Base-by-base conservation (phyloP, 257 asterid genomes). In the Voacanga thouarsii region DNA sequence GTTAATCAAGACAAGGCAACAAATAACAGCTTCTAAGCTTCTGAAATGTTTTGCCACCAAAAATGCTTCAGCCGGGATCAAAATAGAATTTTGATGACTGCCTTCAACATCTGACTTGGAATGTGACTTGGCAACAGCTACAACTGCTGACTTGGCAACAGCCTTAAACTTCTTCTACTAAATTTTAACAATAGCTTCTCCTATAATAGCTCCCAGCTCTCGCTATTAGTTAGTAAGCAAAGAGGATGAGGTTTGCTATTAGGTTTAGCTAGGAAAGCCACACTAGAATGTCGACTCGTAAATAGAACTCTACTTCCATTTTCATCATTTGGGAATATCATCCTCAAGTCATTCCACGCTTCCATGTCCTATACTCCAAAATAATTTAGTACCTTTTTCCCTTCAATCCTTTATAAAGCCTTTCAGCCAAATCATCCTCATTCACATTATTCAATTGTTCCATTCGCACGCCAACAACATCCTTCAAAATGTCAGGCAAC, bases 261-360 rank as follows among this genome's bases (percentile, higher is more conserved):
- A 7, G 15, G 49, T 16, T 49, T 45, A 16, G 71, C n/a, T 15
- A 59, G 53, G 3, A 12, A 4, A 57, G 65, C 61, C 21, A 78
- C 60, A 33, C 60, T 28, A 14, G 12, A 14, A 26, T 41, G 23
- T 43, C 76, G 68, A 60, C 65, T 71, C 1, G 81, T 78, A 39
- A 78, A 26, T 44, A 78, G 4, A 24, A 78, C 37, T 59, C 77
- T 65, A 43, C 53, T 78, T 72, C 72, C 73, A 23, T 59, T 45
- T 2, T 72, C 64, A 19, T 78, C 72, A n/a, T n/a, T n/a, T 7
- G 81, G 81, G 45, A 78, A 49, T 26, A 23, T 19, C 10, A 55
- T 26, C 30, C 49, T 41, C 21, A 79, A 26, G 26, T 10, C 49
- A 80, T 74, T 37, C 83, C 83, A 80, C 12, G 79, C 76, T 9